Conservation (phyloP, 2,329 filamentous ascomycete genomes). For the Didymella keratinophila region DNA sequence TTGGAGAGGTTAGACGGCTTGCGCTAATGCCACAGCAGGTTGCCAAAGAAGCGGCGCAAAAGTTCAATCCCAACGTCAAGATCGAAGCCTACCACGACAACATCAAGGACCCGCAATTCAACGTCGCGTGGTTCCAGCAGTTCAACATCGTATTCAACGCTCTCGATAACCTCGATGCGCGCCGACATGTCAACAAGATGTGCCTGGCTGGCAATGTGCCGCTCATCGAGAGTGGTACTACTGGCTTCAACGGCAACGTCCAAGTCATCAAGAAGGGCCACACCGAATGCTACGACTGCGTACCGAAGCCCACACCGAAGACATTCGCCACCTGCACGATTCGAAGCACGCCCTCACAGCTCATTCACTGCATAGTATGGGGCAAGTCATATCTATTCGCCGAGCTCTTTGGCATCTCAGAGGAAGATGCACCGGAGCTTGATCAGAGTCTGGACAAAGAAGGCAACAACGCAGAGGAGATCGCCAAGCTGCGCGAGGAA, state of each 20-base stretch:
- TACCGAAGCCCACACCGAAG: slow-evolving; percentile 86
- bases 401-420: slow-evolving; percentile 91
- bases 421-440: slow-evolving; percentile 81
- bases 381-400: slow-evolving; percentile 95
- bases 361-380: slow-evolving; percentile 99
- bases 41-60: slow-evolving; percentile 87
- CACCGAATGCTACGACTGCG: slow-evolving; percentile 97
- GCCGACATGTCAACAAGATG: slow-evolving; percentile 97
- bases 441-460: slow-evolving; percentile 83
- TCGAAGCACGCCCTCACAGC: slow-evolving; percentile 91
- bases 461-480: slow-evolving; percentile 84
- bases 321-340: slow-evolving; percentile 97
- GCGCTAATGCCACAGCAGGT: slow-evolving; percentile 63
- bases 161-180: slow-evolving; percentile 91
- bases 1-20: not conserved
- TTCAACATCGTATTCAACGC: slow-evolving; percentile 96
- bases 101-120: slow-evolving; percentile 89
- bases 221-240: slow-evolving; percentile 94
- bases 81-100: slow-evolving; percentile 92
- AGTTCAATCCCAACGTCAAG: slow-evolving; percentile 87
- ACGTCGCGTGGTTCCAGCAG: slow-evolving; percentile 82
- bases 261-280: slow-evolving; percentile 92
- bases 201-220: slow-evolving; percentile 90
- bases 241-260: slow-evolving; percentile 96
- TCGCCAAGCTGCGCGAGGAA: slow-evolving; percentile 85